phyloP scores from a whole-genome alignment of 1,139 yeast genomes.

The Saccharomycopsis hybrid region DNA sequence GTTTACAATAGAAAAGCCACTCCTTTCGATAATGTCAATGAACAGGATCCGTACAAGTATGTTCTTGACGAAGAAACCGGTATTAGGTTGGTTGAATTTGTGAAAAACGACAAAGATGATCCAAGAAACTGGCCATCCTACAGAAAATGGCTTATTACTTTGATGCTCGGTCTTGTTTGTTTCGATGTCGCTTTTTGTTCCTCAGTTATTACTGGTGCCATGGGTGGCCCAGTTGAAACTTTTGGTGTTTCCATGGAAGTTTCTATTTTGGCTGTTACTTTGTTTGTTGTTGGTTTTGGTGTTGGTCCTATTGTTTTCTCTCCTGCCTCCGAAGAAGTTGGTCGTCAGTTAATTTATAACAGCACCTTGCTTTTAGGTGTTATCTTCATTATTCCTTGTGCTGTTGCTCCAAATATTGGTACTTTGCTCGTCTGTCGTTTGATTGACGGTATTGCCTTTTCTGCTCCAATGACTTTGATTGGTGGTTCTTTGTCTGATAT shows the following conservation, averaged over 20 bases:
- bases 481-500: conserved; percentile 77
- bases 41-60: conserved; percentile 51
- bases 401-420: conserved; percentile 62
- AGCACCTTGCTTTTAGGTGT: conserved; percentile 52
- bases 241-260: conserved; percentile 52
- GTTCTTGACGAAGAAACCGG: conserved; percentile 51
- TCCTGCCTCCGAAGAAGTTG: conserved; percentile 65
- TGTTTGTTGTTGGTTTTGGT: conserved; percentile 69
- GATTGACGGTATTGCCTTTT: conserved; percentile 64
- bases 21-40: conserved; percentile 38
- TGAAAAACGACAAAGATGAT: conserved; percentile 47
- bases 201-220: conserved; percentile 57
- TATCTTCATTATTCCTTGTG: conserved; percentile 68
- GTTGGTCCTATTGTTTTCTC: conserved; percentile 71
- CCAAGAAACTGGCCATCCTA: conserved; percentile 47
- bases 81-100: conserved; percentile 52
- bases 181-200: conserved; percentile 56
- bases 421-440: conserved; percentile 62
- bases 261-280: conserved; percentile 49
- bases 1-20: conserved; percentile 24
- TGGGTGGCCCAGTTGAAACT: conserved; percentile 43
- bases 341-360: conserved; percentile 55
- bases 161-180: conserved; percentile 45
- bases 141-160: conserved; percentile 51
- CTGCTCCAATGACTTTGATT: conserved; percentile 75